Evolutionary conservation across 805 yeast species (phyloP).

Genomic region (Ascoidea tarda): DNA sequence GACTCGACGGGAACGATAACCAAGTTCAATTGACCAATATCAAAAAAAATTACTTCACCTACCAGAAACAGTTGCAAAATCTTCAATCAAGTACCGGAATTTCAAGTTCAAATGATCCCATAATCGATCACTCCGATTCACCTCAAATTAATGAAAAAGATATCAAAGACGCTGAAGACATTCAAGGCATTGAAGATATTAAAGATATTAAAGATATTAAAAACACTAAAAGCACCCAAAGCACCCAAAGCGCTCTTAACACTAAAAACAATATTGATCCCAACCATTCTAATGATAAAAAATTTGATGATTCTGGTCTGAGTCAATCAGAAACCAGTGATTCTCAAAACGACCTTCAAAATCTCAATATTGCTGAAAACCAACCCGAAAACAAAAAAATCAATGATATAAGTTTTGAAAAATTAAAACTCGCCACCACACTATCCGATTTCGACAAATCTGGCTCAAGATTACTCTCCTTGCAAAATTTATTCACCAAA

Average conservation of each 20-base stretch:
- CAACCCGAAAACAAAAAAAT: background rate
- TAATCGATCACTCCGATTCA: too few species aligned
- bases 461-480: conserved; percentile 19
- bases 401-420: conserved; percentile 5
- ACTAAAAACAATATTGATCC: background rate
- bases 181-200: background rate
- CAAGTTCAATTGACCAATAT: background rate
- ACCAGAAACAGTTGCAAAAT: background rate
- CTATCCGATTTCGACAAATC: conserved; percentile 18
- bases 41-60: background rate
- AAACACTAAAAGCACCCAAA: background rate
- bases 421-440: conserved; percentile 13
- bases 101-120: too few species aligned
- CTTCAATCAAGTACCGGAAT: too few species aligned
- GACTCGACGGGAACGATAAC: too few species aligned
- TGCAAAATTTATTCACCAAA: conserved; percentile 26
- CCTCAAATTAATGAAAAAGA: too few species aligned
- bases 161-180: background rate
- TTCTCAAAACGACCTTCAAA: background rate
- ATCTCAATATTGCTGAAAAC: background rate
- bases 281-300: background rate
- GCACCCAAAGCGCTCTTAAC: background rate
- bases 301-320: background rate
- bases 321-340: background rate
- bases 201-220: too few species aligned